Base-by-base conservation (phyloP, 768 basidiomycete genomes). In the Trametes meyenii region DNA sequence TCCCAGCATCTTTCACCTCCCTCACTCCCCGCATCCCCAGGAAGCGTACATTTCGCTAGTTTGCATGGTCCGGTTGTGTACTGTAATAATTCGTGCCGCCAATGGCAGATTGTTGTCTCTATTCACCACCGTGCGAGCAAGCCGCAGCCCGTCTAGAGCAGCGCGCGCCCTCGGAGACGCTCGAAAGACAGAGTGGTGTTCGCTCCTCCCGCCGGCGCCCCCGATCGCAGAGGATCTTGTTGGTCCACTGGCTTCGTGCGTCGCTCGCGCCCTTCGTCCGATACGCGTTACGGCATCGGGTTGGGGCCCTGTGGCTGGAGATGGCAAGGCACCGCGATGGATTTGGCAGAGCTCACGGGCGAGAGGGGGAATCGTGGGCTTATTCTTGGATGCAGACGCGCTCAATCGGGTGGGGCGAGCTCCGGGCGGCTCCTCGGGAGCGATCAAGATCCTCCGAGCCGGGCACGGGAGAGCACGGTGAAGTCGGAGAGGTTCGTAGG, bases 41-140 rank as follows among this genome's bases (percentile, higher is more conserved):
- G 62, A 64, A 60, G 48, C 54, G 44, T 60, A 64, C 58, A 64
- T 19, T 42, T 56, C 51, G 23, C 49, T 60, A 59, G 62, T 64
- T 55, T 43, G 38, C 46, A 54, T 51, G 57, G 49, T 50, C 40
- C 19, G 39, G 40, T 56, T 35, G 42, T 60, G 49, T 60, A 64
- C 39, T 64, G 58, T 64, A 63, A 51, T 64, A 63, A 63, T 63
- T 44, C 21, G 19, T 24, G 57, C 57, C 57, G 23, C 40, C 43
- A 64, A 64, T 60, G 54, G 58, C 58, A 60, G 58, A 51, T 60
- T 64, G 55, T 43, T 60, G 35, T 13, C 43, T 48, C 43, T 2
- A 24, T 11, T 12, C 39, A 2, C 39, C 17, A 40, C 23, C 19
- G 21, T 8, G 26, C 11, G 7, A 26, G 5, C 16, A 35, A 14